Evolutionary conservation across 495 filamentous ascomycete species (phyloP), one percentile per base, ranked within the genome.

Genomic region (Neurospora sp.): DNA sequence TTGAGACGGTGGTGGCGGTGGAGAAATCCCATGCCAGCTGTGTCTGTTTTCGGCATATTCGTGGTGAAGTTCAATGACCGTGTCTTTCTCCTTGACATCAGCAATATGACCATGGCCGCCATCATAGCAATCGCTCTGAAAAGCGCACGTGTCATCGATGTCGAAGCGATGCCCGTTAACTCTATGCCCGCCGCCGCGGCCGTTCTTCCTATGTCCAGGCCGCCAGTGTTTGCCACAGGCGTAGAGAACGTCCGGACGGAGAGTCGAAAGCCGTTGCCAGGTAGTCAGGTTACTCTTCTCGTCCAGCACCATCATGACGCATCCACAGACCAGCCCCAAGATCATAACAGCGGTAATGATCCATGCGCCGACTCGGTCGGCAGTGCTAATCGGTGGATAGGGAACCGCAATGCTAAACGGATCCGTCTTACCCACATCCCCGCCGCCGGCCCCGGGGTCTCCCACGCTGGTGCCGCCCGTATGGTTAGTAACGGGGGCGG

Each of bases 391-490:
- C 35, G 80, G 73, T 2, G 70, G 61, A 73, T 44, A 76, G n/a
- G 68, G 71, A 44, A 70, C 77, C 70, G 71, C 31, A 9, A 70
- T 65, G 68, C 35, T 70, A 69, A 71, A 69, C n/a, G 74, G 78
- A 38, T 81, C 74, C 4, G 72, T 74, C 39, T 80, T 75, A 14
- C 81, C 82, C 1, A 80, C 72, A 71, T 85, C 82, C 1, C 65
- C 73, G 41, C 81, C 86, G 18, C 93, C 92, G n/a, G 90, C 92
- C 6, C 82, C 83, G 0, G 91, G 88, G 76, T 96, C 82, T 1
- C 93, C 93, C 68, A 84, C 82, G 77, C 93, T 95, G 6, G 90
- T 93, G 3, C 94, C 93, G 9, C 93, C 93, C 1, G 84, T 86
- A n/a, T 83, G 77, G 39, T 88, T 82, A 3, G 91, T 93, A 9